phyloP scores from a whole-genome alignment of 371 early-diverging fungal genomes.

The Capniomyces stellatus region DNA sequence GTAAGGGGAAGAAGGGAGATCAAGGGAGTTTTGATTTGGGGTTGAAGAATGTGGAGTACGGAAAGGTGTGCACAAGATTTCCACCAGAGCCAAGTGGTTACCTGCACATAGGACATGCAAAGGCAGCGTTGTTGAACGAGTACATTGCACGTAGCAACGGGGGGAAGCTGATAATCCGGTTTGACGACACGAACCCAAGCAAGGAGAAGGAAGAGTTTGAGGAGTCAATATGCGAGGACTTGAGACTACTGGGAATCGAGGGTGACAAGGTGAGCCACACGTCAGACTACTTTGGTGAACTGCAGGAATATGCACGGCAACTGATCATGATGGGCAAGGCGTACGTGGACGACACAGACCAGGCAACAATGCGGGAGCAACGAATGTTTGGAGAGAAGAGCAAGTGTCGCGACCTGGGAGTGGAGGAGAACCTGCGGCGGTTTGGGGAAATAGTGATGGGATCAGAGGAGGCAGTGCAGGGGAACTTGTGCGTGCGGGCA shows the following conservation, averaged over 20 bases:
- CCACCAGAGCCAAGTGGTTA: slow-evolving; percentile 98
- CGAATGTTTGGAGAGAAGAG: slow-evolving; percentile 83
- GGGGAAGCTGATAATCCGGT: slow-evolving; percentile 92
- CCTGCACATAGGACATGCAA: slow-evolving; percentile 98
- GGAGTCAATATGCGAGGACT: slow-evolving; percentile 84
- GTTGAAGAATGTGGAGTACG: slow-evolving; percentile 59
- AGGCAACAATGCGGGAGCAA: slow-evolving; percentile 78
- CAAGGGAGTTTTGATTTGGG: slow-evolving; percentile 91
- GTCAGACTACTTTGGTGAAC: slow-evolving; percentile 86
- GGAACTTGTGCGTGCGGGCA: slow-evolving; percentile 88
- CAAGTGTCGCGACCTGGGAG: slow-evolving; percentile 63
- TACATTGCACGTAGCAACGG: slow-evolving; percentile 87
- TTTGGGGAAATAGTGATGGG: slow-evolving; percentile 80
- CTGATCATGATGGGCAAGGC: slow-evolving; percentile 89
- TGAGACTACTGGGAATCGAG: slow-evolving; percentile 69
- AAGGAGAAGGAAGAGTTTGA: slow-evolving; percentile 96
- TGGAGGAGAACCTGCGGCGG: slow-evolving; percentile 80
- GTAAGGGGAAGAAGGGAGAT: slow-evolving; percentile 25
- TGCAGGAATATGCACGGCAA: slow-evolving; percentile 71
- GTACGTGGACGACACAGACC: slow-evolving; percentile 94
- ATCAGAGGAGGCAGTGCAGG: slow-evolving; percentile 64
- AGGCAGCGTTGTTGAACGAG: slow-evolving; percentile 97
- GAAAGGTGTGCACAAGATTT: slow-evolving; percentile 90
- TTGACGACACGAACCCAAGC: slow-evolving; percentile 99
- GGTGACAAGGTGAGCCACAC: slow-evolving; percentile 75